phyloP scores from a whole-genome alignment of 2,329 filamentous ascomycete genomes.

The Rhynchosporium secalis region DNA sequence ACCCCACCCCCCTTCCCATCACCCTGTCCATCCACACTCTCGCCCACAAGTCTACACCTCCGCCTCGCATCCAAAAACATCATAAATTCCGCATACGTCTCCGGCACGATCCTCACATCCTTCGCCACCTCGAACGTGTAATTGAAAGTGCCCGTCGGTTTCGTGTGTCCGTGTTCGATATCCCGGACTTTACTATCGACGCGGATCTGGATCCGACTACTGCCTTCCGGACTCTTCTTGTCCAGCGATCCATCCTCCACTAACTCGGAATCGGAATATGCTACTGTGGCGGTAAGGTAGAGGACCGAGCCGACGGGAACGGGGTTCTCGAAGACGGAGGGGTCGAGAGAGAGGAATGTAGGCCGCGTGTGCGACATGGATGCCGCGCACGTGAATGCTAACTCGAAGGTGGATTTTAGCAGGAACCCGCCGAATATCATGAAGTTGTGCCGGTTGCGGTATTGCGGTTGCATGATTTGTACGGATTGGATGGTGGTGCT shows the following conservation, averaged over 20 bases:
- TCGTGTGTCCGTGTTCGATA: slow-evolving; percentile 66
- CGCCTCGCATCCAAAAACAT: slow-evolving; percentile 44
- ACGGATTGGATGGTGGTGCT: slow-evolving; percentile 63
- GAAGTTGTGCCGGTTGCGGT: slow-evolving; percentile 68
- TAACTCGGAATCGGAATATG: slow-evolving; percentile 63
- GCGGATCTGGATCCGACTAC: slow-evolving; percentile 65
- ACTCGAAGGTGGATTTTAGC: slow-evolving; percentile 69
- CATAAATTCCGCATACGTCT: slow-evolving; percentile 43
- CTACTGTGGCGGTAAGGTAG: slow-evolving; percentile 66
- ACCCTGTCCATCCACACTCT: slow-evolving; percentile 11
- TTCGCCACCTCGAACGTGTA: slow-evolving; percentile 69
- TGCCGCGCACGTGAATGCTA: slow-evolving; percentile 71
- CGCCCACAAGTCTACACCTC: slow-evolving; percentile 27
- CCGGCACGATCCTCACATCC: slow-evolving; percentile 65
- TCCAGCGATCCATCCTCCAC: slow-evolving; percentile 38
- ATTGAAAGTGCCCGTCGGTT: slow-evolving; percentile 70
- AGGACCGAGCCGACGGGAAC: slow-evolving; percentile 71
- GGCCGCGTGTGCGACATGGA: slow-evolving; percentile 66
- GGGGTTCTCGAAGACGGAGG: slow-evolving; percentile 69
- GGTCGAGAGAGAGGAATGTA: slow-evolving; percentile 68
- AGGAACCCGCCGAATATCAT: slow-evolving; percentile 76
- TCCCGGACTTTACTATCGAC: slow-evolving; percentile 69
- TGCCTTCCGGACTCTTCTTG: slow-evolving; percentile 43
- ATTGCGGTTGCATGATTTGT: slow-evolving; percentile 72
- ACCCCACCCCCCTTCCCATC: slow-evolving; percentile 20